Evolutionary conservation across 257 asterid genomes (phyloP), one percentile per base, ranked within the genome.

Genomic region (Nicotiana noctiflora): DNA sequence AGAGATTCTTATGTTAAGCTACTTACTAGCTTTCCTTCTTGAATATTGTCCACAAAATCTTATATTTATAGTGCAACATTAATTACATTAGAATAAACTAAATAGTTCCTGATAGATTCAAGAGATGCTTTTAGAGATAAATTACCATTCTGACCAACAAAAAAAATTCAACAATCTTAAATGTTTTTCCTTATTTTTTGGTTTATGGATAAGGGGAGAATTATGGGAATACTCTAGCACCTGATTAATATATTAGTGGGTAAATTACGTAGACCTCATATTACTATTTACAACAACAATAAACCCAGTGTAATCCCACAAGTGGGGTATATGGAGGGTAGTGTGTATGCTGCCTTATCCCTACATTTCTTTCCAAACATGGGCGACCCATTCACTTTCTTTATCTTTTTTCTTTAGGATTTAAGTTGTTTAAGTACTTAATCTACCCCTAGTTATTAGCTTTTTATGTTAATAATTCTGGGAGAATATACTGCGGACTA

Each of bases 1-100:
- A 88, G 96, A 82, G 78, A 79, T 59, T 46, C 46, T 67, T 84
- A 80, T 40, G 7, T 46, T 32, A 32, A 32, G 37, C 37, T 32
- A 32, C 37, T 32, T 64, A 46, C 51, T 75, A 1, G 74, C 37
- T 23, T 78, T 78, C 15, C 18, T 32, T 60, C 74, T 61, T 60
- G 57, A 78, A 56, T 23, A n/a, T 44, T 77, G 21, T 70, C 77
- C 59, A 21, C 37, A 13, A 21, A 13, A 13, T 70, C 57, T 21
- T 13, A 70, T 44, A 70, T 70, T 70, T 46, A 46, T 13, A 70
- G 57, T 70, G 59, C 77, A 70, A 6, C 21, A 70, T 2, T 21
- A 10, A 6, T 59, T 78, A 34, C 10, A 34, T 77, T 46, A n/a
- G 74, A 57, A 56, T 59, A 56, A 27, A 60, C 59, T 14, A 4